Evolutionary conservation across 2,329 filamentous ascomycete species (phyloP).

Genomic region (Claviceps maximensis): DNA sequence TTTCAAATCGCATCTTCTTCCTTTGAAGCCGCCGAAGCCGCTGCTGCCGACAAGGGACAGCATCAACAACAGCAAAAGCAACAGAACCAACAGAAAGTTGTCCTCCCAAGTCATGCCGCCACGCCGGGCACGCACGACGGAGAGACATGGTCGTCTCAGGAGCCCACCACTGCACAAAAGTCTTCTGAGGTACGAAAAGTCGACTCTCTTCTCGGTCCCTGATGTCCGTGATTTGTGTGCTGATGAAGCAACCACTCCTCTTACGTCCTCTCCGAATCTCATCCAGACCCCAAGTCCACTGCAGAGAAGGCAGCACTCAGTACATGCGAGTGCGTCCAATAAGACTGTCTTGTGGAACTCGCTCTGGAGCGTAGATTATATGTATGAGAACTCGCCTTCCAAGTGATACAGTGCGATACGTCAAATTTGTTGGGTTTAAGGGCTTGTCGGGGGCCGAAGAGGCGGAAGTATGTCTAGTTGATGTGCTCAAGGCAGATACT

Average conservation of each 20-base stretch:
- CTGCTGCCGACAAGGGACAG: neutral
- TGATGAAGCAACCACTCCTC: neutral
- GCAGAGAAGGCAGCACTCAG: constrained; percentile 27
- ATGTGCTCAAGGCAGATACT: too few relatives aligned
- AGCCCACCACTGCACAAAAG: constrained; percentile 9
- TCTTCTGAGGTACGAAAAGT: constrained; percentile 39
- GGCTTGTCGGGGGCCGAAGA: too few relatives aligned
- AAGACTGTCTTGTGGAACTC: constrained; percentile 48
- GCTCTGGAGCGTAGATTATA: constrained; percentile 48
- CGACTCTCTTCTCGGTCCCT: constrained; percentile 38
- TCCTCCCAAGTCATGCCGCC: neutral
- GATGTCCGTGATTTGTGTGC: constrained; percentile 10
- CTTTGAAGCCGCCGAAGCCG: constrained; percentile 6
- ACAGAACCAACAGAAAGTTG: neutral
- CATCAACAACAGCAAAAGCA: neutral
- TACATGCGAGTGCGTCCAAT: constrained; percentile 27
- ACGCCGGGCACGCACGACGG: constrained; percentile 10
- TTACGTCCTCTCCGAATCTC: constrained; percentile 7
- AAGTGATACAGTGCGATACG: constrained; percentile 9
- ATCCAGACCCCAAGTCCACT: constrained; percentile 16
- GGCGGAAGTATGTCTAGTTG: neutral
- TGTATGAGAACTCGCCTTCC: constrained; percentile 31
- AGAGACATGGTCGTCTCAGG: constrained; percentile 12
- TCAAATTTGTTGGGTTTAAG: neutral
- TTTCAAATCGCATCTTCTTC: constrained; percentile 7